A percentile compares a stretch with the other conserved stretches of the same genome.
Conservation (phyloP, 2,329 filamentous ascomycete genomes). For the Xylaria sp. region DNA sequence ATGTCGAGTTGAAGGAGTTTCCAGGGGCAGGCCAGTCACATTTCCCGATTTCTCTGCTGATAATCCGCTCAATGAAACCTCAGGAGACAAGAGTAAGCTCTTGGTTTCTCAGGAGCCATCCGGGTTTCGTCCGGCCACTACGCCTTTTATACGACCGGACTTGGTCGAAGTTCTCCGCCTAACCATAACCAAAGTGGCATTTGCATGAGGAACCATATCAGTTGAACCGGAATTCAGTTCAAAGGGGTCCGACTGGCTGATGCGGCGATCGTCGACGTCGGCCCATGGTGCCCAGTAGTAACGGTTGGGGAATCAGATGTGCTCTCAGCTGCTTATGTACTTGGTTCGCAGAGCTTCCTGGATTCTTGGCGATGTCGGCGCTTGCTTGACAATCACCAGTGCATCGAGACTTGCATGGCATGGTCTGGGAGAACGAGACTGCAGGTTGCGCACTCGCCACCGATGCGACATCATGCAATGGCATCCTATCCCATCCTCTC, state of each 20-base stretch:
- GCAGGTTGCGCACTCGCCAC: background rate
- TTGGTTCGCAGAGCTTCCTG: background rate
- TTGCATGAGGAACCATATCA: background rate
- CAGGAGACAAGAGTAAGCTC: no score
- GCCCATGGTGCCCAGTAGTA: background rate
- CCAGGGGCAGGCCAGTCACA: no score
- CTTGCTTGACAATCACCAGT: background rate
- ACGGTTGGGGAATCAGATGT: background rate
- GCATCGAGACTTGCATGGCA: background rate
- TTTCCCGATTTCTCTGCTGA: no score
- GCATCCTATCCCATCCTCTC: background rate
- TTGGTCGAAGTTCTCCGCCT: background rate
- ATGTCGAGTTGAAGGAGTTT: no score
- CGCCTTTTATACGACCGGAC: no score
- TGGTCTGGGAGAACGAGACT: background rate
- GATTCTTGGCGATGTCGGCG: background rate
- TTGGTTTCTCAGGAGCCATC: no score
- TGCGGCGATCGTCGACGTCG: background rate
- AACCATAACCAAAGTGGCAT: background rate
- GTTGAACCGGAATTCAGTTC: background rate
- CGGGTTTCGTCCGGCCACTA: no score
- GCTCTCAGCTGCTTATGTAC: no score
- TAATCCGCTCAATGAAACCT: no score
- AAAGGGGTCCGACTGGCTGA: background rate
- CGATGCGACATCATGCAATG: background rate